These are phyloP conservation scores for Erysimum cheiri DNA, from an alignment of 441 rosid genomes.

Conservation along the genomic window DNA sequence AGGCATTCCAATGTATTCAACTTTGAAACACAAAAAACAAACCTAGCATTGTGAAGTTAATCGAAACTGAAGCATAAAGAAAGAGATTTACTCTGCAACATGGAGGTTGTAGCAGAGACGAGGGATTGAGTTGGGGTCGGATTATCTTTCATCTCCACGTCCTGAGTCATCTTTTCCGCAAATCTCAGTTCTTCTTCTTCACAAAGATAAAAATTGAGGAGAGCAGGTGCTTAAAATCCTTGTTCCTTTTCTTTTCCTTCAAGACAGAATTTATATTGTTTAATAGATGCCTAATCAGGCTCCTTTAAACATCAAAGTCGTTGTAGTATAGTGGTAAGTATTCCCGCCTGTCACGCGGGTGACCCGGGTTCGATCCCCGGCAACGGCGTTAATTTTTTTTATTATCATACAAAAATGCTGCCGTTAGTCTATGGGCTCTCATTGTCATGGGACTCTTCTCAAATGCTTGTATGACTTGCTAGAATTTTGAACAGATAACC, in stretches of 20 bases:
- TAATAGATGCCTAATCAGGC: background rate
- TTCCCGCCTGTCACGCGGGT: constrained; percentile 92
- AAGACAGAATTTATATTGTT: background rate
- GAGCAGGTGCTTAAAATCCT: background rate
- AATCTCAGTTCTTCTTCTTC: constrained; percentile 9
- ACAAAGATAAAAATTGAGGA: background rate
- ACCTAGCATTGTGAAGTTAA: constrained; percentile 25
- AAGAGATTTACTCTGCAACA: constrained; percentile 48
- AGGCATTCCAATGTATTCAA: background rate
- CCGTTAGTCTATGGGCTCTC: background rate
- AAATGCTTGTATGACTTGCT: too few relatives aligned
- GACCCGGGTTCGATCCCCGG: constrained; percentile 99
- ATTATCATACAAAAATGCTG: background rate
- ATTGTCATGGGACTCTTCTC: background rate
- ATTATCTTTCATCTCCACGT: constrained; percentile 60
- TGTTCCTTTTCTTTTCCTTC: constrained; percentile 27
- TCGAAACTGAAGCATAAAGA: background rate
- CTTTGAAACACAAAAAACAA: background rate
- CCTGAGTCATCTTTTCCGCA: constrained; percentile 54
- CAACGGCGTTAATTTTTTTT: constrained; percentile 56
- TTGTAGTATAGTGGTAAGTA: constrained; percentile 96
- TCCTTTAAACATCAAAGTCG: constrained; percentile 40
- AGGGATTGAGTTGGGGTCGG: constrained; percentile 53
- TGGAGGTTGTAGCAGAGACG: constrained; percentile 50
- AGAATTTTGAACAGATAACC: background rate